A percentile compares a stretch with the other conserved stretches of the same genome.
These are phyloP conservation scores for Serendipita indica DNA, from an alignment of 768 basidiomycete species.

Conservation along the genomic window DNA sequence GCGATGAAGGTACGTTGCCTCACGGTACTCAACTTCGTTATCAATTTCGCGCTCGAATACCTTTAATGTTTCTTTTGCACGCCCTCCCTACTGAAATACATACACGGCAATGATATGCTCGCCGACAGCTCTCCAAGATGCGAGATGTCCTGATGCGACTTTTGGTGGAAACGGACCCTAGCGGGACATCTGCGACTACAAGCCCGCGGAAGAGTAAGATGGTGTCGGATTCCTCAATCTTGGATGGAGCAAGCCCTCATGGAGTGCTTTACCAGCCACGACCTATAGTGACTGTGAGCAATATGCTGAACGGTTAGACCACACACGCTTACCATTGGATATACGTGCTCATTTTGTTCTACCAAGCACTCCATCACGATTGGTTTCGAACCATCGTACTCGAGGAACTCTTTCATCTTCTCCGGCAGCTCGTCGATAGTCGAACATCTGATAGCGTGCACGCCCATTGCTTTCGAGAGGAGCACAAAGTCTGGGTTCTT, in stretches of 20 bases:
- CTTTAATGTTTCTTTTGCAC: too few relatives aligned
- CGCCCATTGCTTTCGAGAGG: conserved; percentile 80
- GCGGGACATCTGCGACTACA: background rate
- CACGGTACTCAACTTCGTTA: too few relatives aligned
- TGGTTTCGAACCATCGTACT: conserved; percentile 77
- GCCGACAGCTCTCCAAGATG: too few relatives aligned
- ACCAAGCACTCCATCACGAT: conserved; percentile 85
- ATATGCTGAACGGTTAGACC: conserved; percentile 11
- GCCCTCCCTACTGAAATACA: too few relatives aligned
- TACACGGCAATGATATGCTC: too few relatives aligned
- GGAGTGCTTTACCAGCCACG: conserved; percentile 84
- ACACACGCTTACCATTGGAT: conserved; percentile 56
- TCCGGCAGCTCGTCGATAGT: conserved; percentile 61
- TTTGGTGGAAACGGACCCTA: too few relatives aligned
- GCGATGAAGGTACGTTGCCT: too few relatives aligned
- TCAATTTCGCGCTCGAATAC: too few relatives aligned
- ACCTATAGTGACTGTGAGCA: conserved; percentile 32
- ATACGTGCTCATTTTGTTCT: conserved; percentile 72
- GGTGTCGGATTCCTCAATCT: conserved; percentile 14
- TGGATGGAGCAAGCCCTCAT: conserved; percentile 78
- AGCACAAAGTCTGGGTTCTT: conserved; percentile 88
- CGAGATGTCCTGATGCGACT: too few relatives aligned
- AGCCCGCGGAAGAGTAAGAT: background rate
- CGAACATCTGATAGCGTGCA: conserved; percentile 73
- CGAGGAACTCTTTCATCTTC: conserved; percentile 98